phyloP scores from a whole-genome alignment of 305 asterid species.

The Fraxinus sp. region DNA sequence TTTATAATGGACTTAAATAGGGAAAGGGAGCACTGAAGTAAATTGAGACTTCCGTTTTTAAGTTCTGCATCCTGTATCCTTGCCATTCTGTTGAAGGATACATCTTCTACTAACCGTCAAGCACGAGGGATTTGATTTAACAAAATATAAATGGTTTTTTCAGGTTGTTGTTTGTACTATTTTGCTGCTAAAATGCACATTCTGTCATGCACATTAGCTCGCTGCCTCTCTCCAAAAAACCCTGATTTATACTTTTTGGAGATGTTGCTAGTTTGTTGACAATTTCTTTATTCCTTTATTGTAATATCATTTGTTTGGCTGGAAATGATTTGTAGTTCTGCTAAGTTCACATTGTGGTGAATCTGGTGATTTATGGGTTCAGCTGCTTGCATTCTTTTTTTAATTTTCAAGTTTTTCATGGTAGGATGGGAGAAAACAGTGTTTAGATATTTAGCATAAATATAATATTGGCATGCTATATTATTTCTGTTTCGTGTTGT shows the following conservation, averaged over 20 bases:
- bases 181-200: neutral
- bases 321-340: neutral
- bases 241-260: neutral
- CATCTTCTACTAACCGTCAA: neutral
- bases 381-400: neutral
- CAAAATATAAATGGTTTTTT: neutral
- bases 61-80: neutral
- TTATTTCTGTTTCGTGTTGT: neutral
- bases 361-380: neutral
- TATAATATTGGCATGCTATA: neutral
- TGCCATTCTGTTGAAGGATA: neutral
- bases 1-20: neutral
- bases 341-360: neutral
- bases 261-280: neutral
- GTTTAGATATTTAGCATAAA: neutral
- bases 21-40: neutral
- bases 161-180: neutral
- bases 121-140: neutral
- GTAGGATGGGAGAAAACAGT: neutral
- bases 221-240: neutral
- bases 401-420: neutral
- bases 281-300: neutral
- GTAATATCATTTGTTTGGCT: neutral
- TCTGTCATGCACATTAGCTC: too few species aligned
- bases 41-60: neutral